Evolutionary conservation across 257 asterid genomes (phyloP), one percentile per base, ranked within the genome.

Genomic region (Ilex aquifolium): DNA sequence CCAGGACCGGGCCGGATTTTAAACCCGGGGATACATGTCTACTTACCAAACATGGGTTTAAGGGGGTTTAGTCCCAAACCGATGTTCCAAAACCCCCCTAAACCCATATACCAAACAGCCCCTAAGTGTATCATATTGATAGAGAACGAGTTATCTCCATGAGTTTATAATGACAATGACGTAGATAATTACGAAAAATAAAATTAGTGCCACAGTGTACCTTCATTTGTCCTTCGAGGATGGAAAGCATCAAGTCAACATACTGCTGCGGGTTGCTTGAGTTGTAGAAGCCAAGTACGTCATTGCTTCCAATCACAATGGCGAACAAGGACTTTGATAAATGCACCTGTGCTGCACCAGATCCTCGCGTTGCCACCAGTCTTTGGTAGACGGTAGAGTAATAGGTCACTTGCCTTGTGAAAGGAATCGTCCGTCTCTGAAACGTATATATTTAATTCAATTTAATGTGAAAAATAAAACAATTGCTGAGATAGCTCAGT

Each of bases 261-360:
- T 78, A 81, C 56, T 77, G 82, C 12, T 88, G 88, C n/a, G 89
- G 90, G 13, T 85, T 2, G 64, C 50, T 68, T 2, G 77, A 21
- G 7, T 64, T 62, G 68, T 80, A 88, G 68, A 81, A 79, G 60
- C 44, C 69, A 29, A 86, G 81, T 15, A 88, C 60, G 65, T 91
- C 96, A 50, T 88, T 91, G 85, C 87, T 91, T n/a, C 96, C 98
- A 6, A 91, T 88, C 7, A 86, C 85, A 15, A 86, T 17, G 10
- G 78, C 65, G 54, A 86, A 86, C 2, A 85, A 6, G 11, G 98
- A 86, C 40, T 84, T 82, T 2, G 90, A 73, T 10, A 88, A 65
- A 56, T 83, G 90, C 27, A 79, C 61, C 14, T 75, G 69, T 7
- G 71, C 88, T 3, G 61, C 74, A 0, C 58, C 50, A 0, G 76